Conservation (phyloP, 495 filamentous ascomycete genomes). For the Tuber magnatum region DNA sequence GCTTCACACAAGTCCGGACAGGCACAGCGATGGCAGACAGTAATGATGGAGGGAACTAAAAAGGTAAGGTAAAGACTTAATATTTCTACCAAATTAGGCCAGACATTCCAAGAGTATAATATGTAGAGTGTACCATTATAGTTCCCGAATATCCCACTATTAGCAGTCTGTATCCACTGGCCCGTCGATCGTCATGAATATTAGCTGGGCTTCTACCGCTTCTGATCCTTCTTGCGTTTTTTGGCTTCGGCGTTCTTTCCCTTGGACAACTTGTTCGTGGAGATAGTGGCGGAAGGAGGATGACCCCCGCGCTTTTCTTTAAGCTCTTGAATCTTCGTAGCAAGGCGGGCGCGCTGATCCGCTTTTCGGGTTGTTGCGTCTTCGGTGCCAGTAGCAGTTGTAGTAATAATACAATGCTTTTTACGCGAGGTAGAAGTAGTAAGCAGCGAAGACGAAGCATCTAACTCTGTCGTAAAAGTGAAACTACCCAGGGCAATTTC, state of each 20-base stretch:
- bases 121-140: background rate
- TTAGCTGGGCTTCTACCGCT: background rate
- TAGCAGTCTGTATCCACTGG: background rate
- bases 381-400: background rate
- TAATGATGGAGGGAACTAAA: background rate
- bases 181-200: background rate
- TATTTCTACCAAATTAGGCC: background rate
- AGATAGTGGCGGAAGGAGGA: background rate
- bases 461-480: constrained; percentile 40
- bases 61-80: background rate
- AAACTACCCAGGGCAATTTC: constrained; percentile 35
- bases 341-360: constrained; percentile 63
- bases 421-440: constrained; percentile 35
- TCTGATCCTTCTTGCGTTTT: background rate
- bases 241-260: background rate
- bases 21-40: background rate
- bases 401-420: background rate
- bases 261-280: background rate
- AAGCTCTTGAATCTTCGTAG: constrained; percentile 71
- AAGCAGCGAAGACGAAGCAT: constrained; percentile 42
- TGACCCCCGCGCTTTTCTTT: constrained; percentile 53
- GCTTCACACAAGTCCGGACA: background rate
- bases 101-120: background rate
- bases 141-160: background rate
- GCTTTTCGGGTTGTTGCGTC: constrained; percentile 48